phyloP scores from a whole-genome alignment of 768 basidiomycete genomes.

The Gymnopilus junonius region DNA sequence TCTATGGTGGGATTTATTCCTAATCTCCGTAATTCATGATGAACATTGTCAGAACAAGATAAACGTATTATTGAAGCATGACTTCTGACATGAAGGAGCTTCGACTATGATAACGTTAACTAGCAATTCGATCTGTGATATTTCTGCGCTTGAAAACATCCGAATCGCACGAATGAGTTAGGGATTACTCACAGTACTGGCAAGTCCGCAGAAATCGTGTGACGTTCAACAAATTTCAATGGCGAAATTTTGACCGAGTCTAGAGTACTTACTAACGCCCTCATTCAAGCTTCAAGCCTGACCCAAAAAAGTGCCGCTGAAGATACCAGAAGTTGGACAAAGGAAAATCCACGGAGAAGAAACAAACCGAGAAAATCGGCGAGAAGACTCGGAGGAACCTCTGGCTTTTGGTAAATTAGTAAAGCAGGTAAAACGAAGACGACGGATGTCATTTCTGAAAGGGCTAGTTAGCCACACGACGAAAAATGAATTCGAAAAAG shows the following conservation, averaged over 20 bases:
- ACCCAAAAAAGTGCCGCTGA: neutral
- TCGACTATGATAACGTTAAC: no score
- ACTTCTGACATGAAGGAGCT: no score
- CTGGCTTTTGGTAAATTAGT: neutral
- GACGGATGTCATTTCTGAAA: neutral
- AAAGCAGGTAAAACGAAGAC: neutral
- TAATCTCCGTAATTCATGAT: neutral
- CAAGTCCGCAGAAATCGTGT: conserved; percentile 18
- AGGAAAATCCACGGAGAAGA: neutral
- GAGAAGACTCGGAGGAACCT: neutral
- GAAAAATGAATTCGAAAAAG: neutral
- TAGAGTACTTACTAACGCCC: no score
- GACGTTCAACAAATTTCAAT: neutral
- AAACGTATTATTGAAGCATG: no score
- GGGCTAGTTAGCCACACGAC: neutral
- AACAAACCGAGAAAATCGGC: neutral
- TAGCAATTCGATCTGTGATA: no score
- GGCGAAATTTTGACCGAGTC: no score
- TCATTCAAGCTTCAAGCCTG: no score
- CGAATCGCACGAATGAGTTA: neutral
- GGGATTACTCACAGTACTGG: neutral
- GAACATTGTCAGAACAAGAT: no score
- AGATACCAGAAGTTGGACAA: neutral
- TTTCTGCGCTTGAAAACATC: neutral
- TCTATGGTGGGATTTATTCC: neutral